Conservation (phyloP, 225 moss, liverwort and hornwort genomes). For the Antitrichia curtipendula region DNA sequence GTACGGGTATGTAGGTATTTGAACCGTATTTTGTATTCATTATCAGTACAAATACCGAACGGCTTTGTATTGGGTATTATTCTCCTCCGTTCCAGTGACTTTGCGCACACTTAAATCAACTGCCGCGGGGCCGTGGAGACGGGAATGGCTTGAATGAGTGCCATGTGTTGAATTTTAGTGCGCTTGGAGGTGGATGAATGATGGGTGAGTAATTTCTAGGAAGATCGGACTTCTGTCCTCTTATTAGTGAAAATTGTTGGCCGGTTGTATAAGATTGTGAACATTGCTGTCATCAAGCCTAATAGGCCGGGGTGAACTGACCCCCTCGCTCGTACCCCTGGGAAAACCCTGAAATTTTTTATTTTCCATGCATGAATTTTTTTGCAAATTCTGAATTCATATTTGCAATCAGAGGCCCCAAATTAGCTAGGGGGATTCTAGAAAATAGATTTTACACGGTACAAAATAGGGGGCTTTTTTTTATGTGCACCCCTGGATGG, state of each 20-base stretch:
- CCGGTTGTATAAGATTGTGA: not conserved
- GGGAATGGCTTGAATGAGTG: not conserved
- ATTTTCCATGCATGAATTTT: no score
- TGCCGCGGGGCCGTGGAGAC: no score
- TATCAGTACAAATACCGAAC: not conserved
- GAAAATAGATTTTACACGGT: no score
- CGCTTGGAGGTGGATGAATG: not conserved
- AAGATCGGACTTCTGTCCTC: not conserved
- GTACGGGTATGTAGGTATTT: not conserved
- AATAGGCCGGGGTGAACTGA: no score
- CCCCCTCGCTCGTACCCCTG: no score
- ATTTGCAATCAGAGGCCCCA: no score
- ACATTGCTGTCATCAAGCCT: not conserved
- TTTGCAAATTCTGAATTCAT: no score
- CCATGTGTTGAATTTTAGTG: not conserved
- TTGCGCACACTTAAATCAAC: not conserved
- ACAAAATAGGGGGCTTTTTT: no score
- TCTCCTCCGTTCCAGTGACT: not conserved
- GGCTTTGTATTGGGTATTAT: not conserved
- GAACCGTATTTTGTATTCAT: not conserved
- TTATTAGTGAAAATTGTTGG: not conserved
- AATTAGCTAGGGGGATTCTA: no score
- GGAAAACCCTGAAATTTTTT: no score
- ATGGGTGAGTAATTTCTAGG: not conserved
- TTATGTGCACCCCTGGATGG: no score